Base-by-base conservation (phyloP, 2,329 filamentous ascomycete species). In the Epichloe hybrida region DNA sequence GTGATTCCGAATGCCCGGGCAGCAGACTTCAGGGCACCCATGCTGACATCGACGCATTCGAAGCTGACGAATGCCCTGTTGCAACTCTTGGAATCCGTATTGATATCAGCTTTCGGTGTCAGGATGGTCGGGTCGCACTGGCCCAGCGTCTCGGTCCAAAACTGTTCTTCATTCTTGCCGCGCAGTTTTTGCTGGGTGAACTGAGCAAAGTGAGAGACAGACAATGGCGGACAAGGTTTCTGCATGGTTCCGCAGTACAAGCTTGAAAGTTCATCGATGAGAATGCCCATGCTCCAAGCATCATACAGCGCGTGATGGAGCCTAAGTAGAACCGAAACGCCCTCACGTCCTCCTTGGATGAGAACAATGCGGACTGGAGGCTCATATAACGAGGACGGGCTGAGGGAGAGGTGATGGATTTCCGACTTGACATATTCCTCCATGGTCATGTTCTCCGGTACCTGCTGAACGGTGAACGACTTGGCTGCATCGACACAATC, bases 41-140 rank as follows among this genome's bases (percentile, higher is more conserved):
- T 37, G 45, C 35, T 40, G n/a, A 47, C 47, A 35, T 47, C 39
- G 8, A 38, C 20, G 36, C 52, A 53, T n/a, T 53, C 51, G 34
- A 50, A 42, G 3, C 15, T 39, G 37, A 43, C 38, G 35, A 42
- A 46, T 9, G 43, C 12, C 34, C 43, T 46, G n/a, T 17, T 35
- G 21, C 43, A n/a, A 8, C 23, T 17, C 9, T 6, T 21, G 12
- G 43, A 46, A 21, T 13, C 5, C 6, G 23, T 34, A 23, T 46
- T 21, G 15, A 27, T n/a, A 21, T 44, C 17, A 7, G 23, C 23
- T 13, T 21, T 17, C 5, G 43, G 43, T 46, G 27, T n/a, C 27
- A 46, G 20, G 31, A 46, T 46, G 17, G 43, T 46, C 15, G 43
- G 13, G 7, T 46, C 21, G 17, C 43, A 46, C 9, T 36, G 27